Base-by-base conservation (phyloP, 352 stramenopile genomes). In the Vaucheria bursata region DNA sequence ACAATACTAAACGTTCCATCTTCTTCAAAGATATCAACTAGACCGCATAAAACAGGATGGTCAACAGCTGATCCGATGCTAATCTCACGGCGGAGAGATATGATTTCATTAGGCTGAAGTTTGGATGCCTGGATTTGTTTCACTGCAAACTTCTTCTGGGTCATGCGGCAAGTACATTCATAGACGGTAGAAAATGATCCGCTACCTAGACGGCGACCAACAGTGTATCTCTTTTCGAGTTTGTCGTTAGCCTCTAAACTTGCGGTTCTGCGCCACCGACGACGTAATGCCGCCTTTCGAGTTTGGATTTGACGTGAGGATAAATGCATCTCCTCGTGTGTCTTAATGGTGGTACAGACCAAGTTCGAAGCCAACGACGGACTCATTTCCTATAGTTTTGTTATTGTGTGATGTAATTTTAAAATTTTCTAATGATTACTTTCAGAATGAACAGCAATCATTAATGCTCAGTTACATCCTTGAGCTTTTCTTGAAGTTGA, bases 111-210 rank as follows among this genome's bases (percentile, higher is more conserved):
- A 8, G 59, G 5, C 18, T 29, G 29, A 4, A 69, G 59, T 12
- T n/a, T n/a, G n/a, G n/a, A n/a, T 59, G 45, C 25, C 12, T 59
- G 12, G 12, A 59, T 25, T 25, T 18, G 12, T 79, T 95, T 95
- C 78, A 95, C 92, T 35, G 91, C 90, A 68, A 91, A 93, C 74
- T 89, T 89, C 59, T 93, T 86, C 6, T 84, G 82, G 40, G 89
- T 90, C 4, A 87, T 85, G 72, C 93, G 93, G 81, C 93, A 88
- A 25, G 88, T 87, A 35, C 87, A 89, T 71, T 91, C 87, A 52
- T 90, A 90, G 59, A 95, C 91, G 66, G 93, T 87, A 0, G 89
- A 93, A 83, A 93, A 95, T 0, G 89, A 92, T 50, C 91, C 91
- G 37, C 89, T 92, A 50, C 91, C 91, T 72, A 95, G 90, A 70